Evolutionary conservation across 768 basidiomycete genomes (phyloP).

Genomic region (Arthromyces matolae): DNA sequence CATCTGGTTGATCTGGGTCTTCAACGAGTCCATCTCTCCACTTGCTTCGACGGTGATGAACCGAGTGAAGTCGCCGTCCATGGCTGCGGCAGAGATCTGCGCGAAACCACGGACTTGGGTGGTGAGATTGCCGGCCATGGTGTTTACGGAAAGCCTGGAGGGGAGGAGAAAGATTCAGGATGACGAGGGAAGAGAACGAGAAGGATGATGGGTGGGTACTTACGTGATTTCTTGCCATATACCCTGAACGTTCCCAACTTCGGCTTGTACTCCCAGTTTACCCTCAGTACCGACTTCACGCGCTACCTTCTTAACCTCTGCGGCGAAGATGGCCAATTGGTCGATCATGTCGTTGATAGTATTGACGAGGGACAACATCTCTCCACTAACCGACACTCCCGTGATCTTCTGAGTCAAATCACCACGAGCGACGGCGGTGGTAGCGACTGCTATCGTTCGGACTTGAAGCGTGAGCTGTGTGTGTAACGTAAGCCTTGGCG

Average conservation of each 20-base stretch:
- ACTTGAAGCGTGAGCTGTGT: slow-evolving; percentile 85
- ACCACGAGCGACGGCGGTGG: slow-evolving; percentile 91
- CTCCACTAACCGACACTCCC: slow-evolving; percentile 89
- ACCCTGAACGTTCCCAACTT: slow-evolving; percentile 94
- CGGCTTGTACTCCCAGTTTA: slow-evolving; percentile 96
- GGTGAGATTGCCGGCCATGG: slow-evolving; percentile 95
- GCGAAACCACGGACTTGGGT: slow-evolving; percentile 99
- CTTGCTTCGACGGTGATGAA: slow-evolving; percentile 99
- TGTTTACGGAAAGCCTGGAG: slow-evolving; percentile 86
- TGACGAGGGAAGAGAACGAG: background rate
- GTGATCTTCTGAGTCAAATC: slow-evolving; percentile 92
- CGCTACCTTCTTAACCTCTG: slow-evolving; percentile 88
- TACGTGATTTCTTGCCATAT: slow-evolving; percentile 99
- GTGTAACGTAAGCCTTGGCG: no score
- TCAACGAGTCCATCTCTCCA: slow-evolving; percentile 99
- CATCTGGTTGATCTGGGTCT: slow-evolving; percentile 99
- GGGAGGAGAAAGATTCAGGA: background rate
- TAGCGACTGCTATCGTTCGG: slow-evolving; percentile 88
- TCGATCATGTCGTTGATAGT: slow-evolving; percentile 91
- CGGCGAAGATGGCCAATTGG: slow-evolving; percentile 53
- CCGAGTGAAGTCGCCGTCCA: slow-evolving; percentile 97
- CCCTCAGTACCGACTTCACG: slow-evolving; percentile 97
- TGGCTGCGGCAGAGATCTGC: slow-evolving; percentile 96
- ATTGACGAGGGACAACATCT: slow-evolving; percentile 93
- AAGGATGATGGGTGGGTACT: slow-evolving; percentile 32